phyloP scores from a whole-genome alignment of 2,329 filamentous ascomycete genomes.

The Fusarium sp. region DNA sequence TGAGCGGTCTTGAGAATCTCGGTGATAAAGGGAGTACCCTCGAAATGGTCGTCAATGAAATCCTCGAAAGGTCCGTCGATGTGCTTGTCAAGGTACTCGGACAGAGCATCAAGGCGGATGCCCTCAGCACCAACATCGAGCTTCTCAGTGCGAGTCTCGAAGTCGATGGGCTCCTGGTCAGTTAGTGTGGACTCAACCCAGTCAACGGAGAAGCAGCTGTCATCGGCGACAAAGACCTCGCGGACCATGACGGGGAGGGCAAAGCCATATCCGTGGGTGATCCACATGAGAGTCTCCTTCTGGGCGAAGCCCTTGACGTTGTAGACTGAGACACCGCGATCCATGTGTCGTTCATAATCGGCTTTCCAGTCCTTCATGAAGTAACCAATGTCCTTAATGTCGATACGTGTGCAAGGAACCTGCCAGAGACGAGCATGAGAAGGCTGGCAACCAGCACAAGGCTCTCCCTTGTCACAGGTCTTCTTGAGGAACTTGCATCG shows the following conservation, averaged over 20 bases:
- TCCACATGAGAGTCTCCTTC: constrained; percentile 82
- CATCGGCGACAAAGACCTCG: constrained; percentile 91
- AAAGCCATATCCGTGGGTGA: constrained; percentile 96
- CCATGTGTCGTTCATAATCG: constrained; percentile 92
- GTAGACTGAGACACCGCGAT: constrained; percentile 87
- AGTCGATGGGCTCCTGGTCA: constrained; percentile 79
- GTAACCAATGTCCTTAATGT: constrained; percentile 98
- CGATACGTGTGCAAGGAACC: constrained; percentile 96
- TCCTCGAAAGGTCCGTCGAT: constrained; percentile 92
- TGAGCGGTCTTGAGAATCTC: constrained; percentile 97
- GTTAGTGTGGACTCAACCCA: constrained; percentile 86
- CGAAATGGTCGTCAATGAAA: constrained; percentile 96
- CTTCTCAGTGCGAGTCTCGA: constrained; percentile 88
- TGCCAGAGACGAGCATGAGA: constrained; percentile 97
- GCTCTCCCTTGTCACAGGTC: constrained; percentile 97
- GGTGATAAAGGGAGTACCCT: constrained; percentile 93
- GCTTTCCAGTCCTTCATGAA: constrained; percentile 99
- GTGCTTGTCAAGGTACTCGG: constrained; percentile 94
- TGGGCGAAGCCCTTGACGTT: constrained; percentile 89
- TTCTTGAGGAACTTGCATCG: constrained; percentile 99
- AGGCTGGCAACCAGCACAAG: constrained; percentile 93
- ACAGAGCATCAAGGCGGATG: constrained; percentile 82
- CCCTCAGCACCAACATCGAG: constrained; percentile 91
- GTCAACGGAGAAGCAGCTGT: constrained; percentile 92
- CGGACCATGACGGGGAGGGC: constrained; percentile 92